phyloP scores from a whole-genome alignment of 1,284 basidiomycete species.

The Stereum hirsutum region DNA sequence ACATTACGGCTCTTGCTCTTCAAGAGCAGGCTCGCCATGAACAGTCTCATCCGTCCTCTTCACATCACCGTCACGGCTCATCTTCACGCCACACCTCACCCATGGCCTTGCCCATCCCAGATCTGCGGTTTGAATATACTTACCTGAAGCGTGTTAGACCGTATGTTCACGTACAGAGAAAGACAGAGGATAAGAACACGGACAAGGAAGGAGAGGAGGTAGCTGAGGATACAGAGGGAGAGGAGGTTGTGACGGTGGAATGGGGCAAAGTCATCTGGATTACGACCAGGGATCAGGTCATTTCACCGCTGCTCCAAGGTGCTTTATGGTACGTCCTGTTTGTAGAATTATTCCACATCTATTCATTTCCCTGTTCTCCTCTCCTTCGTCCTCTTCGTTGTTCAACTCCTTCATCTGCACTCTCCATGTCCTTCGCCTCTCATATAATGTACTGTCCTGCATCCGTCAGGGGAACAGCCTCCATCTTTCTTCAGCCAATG shows the following conservation, averaged over 20 bases:
- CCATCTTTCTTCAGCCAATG: constrained; percentile 10
- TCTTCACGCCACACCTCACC: constrained; percentile 17
- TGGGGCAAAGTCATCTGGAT: constrained; percentile 57
- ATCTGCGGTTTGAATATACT: constrained; percentile 64
- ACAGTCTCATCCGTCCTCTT: neutral
- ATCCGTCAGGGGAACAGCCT: constrained; percentile 11
- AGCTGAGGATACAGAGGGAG: neutral
- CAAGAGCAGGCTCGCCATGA: constrained; percentile 1
- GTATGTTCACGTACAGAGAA: constrained; percentile 5
- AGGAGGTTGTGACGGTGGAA: constrained; percentile 17
- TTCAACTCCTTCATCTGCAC: too few species aligned
- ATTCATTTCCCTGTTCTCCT: too few species aligned
- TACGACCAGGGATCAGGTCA: constrained; percentile 57
- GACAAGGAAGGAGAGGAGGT: constrained; percentile 18
- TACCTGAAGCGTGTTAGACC: constrained; percentile 30
- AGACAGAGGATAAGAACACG: constrained; percentile 14
- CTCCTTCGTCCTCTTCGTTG: too few species aligned
- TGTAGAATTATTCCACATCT: neutral
- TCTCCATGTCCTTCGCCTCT: neutral
- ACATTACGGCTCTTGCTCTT: constrained; percentile 11
- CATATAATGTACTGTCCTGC: neutral
- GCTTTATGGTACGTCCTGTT: constrained; percentile 44
- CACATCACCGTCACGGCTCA: neutral
- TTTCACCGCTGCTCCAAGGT: constrained; percentile 64
- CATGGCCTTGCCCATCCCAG: constrained; percentile 39